These are phyloP conservation scores for Psilocybe subaeruginosa DNA, from an alignment of 768 basidiomycete species.

Conservation along the genomic window DNA sequence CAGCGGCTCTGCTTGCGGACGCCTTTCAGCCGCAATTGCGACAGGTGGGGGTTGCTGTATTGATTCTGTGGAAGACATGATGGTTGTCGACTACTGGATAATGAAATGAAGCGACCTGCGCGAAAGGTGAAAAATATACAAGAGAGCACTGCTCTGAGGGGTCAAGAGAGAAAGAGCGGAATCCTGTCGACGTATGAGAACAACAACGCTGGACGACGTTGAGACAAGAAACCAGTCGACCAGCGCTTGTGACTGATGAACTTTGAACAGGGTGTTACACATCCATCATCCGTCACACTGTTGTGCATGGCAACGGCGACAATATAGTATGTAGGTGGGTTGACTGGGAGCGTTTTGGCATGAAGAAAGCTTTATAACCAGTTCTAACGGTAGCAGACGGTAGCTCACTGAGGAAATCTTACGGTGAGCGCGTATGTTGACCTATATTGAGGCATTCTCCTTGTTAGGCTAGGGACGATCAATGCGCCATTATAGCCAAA, in stretches of 20 bases:
- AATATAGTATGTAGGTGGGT: background rate
- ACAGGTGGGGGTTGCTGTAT: slow-evolving; percentile 10
- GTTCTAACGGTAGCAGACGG: too few relatives aligned
- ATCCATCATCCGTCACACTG: background rate
- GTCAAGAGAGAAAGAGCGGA: slow-evolving; percentile 11
- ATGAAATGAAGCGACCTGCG: slow-evolving; percentile 21
- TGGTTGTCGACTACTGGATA: background rate
- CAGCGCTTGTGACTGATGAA: background rate
- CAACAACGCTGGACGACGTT: background rate
- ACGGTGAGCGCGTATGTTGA: too few relatives aligned
- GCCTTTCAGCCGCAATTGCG: slow-evolving; percentile 25
- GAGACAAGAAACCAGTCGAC: background rate
- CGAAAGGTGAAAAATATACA: slow-evolving; percentile 16
- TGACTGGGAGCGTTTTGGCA: background rate
- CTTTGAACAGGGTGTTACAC: background rate
- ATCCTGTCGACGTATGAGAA: slow-evolving; percentile 3
- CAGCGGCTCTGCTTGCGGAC: slow-evolving; percentile 61
- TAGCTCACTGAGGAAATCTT: too few relatives aligned
- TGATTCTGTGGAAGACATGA: slow-evolving; percentile 17
- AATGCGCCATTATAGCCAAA: background rate
- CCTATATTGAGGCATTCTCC: background rate
- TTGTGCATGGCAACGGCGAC: background rate
- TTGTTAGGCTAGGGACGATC: background rate
- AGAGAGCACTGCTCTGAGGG: slow-evolving; percentile 18
- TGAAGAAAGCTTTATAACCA: too few relatives aligned